Evolutionary conservation across 495 filamentous ascomycete species (phyloP).

Genomic region (Podospora tetraspora): DNA sequence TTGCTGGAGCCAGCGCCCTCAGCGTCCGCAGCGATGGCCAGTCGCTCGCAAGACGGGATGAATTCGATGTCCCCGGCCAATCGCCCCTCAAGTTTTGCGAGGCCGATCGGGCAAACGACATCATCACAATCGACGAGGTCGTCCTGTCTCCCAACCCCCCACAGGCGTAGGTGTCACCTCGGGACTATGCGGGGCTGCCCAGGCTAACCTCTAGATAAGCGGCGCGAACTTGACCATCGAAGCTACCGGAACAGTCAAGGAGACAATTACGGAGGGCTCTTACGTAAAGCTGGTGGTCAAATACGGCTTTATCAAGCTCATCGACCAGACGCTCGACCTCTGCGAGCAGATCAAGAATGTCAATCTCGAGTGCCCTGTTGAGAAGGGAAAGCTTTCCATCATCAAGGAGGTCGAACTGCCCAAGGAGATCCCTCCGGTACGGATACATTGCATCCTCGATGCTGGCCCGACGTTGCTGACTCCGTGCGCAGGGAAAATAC

Average conservation of each 20-base stretch:
- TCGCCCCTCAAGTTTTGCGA: conserved; percentile 72
- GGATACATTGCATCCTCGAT: conserved; percentile 26
- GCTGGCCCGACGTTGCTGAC: not conserved
- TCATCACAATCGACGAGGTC: conserved; percentile 71
- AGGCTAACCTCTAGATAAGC: conserved; percentile 41
- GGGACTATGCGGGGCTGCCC: not conserved
- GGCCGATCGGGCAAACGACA: conserved; percentile 52
- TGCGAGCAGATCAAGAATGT: conserved; percentile 86
- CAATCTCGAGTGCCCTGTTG: conserved; percentile 81
- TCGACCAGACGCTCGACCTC: conserved; percentile 71
- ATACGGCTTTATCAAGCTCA: conserved; percentile 85
- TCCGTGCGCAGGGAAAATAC: conserved; percentile 70
- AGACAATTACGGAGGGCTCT: conserved; percentile 68
- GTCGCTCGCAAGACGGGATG: conserved; percentile 32
- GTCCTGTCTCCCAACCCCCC: conserved; percentile 84
- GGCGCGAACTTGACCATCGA: conserved; percentile 73
- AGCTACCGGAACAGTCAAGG: conserved; percentile 64
- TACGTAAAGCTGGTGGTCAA: conserved; percentile 80
- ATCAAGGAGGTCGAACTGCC: conserved; percentile 81
- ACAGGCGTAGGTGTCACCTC: conserved; percentile 57
- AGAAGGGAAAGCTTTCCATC: conserved; percentile 65
- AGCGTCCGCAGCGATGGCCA: conserved; percentile 33
- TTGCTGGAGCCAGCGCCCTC: conserved; percentile 36
- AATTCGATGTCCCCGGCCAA: conserved; percentile 60
- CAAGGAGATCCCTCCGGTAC: conserved; percentile 80